These are phyloP conservation scores for Xylaria venustula DNA, from an alignment of 495 filamentous ascomycete genomes.

Conservation along the genomic window DNA sequence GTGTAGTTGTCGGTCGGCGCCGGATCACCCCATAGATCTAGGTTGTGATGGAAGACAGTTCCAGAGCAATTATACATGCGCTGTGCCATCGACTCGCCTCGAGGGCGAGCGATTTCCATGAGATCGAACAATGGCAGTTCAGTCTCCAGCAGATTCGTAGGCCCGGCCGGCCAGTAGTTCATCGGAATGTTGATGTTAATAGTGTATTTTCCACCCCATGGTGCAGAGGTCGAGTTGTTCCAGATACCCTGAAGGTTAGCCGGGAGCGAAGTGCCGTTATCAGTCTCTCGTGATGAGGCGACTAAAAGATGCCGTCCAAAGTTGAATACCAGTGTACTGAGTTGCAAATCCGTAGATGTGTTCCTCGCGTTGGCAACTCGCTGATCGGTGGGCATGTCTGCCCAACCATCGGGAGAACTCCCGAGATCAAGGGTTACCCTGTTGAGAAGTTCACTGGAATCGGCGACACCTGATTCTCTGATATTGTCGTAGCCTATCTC, in stretches of 20 bases:
- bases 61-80: constrained; percentile 53
- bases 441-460: too few species aligned
- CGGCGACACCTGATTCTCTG: too few species aligned
- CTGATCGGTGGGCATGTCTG: too few species aligned
- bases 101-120: neutral
- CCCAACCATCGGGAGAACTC: too few species aligned
- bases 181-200: constrained; percentile 61
- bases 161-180: constrained; percentile 57
- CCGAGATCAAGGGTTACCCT: too few species aligned
- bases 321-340: constrained; percentile 37
- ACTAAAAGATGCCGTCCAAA: constrained; percentile 50
- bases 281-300: constrained; percentile 30
- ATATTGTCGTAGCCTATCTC: too few species aligned
- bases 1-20: constrained; percentile 46
- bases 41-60: constrained; percentile 48
- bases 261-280: constrained; percentile 30
- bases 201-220: constrained; percentile 57
- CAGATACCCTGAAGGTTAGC: constrained; percentile 59
- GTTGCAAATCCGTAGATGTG: neutral
- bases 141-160: constrained; percentile 42
- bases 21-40: constrained; percentile 51
- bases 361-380: too few species aligned
- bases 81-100: constrained; percentile 39
- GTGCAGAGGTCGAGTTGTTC: constrained; percentile 49
- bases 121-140: constrained; percentile 2